These are phyloP conservation scores for Brasilioporus rufonigricans DNA, from an alignment of 768 basidiomycete species.

Conservation along the genomic window DNA sequence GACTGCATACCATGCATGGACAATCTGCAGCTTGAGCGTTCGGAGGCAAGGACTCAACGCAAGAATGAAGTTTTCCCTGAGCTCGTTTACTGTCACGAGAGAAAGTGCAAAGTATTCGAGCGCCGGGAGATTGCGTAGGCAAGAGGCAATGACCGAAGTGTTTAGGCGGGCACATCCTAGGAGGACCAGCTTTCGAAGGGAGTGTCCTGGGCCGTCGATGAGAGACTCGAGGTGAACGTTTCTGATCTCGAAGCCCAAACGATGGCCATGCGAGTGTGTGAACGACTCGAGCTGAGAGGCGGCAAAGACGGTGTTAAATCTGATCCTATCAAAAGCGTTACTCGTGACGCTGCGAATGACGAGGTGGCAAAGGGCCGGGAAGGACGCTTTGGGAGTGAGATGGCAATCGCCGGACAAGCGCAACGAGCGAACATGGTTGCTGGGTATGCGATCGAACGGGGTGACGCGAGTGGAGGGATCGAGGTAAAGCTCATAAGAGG, in stretches of 20 bases:
- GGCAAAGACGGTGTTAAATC: slow-evolving; percentile 27
- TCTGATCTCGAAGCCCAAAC: slow-evolving; percentile 37
- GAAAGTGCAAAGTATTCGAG: slow-evolving; percentile 39
- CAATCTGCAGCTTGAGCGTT: slow-evolving; percentile 37
- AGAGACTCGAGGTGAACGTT: slow-evolving; percentile 35
- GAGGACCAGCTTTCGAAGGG: slow-evolving; percentile 34
- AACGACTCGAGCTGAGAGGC: slow-evolving; percentile 35
- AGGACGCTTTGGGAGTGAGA: slow-evolving; percentile 10
- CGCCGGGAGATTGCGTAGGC: slow-evolving; percentile 23
- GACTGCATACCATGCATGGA: slow-evolving; percentile 33
- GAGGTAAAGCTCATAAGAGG: slow-evolving; percentile 34
- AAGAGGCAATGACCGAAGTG: slow-evolving; percentile 27
- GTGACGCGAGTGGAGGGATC: slow-evolving; percentile 27
- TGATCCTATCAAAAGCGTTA: slow-evolving; percentile 35
- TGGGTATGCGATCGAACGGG: slow-evolving; percentile 30
- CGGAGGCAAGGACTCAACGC: slow-evolving; percentile 28
- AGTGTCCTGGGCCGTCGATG: slow-evolving; percentile 10
- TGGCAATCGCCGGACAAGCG: slow-evolving; percentile 36
- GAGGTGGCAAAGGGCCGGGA: slow-evolving; percentile 27
- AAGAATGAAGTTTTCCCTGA: slow-evolving; percentile 31
- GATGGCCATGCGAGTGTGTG: slow-evolving; percentile 32
- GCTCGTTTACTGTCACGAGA: slow-evolving; percentile 35
- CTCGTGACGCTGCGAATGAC: slow-evolving; percentile 33
- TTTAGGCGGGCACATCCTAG: slow-evolving; percentile 35
- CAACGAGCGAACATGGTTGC: slow-evolving; percentile 26